These are phyloP conservation scores for Beauveria pseudobassiana DNA, from an alignment of 2,329 filamentous ascomycete genomes.

Conservation along the genomic window DNA sequence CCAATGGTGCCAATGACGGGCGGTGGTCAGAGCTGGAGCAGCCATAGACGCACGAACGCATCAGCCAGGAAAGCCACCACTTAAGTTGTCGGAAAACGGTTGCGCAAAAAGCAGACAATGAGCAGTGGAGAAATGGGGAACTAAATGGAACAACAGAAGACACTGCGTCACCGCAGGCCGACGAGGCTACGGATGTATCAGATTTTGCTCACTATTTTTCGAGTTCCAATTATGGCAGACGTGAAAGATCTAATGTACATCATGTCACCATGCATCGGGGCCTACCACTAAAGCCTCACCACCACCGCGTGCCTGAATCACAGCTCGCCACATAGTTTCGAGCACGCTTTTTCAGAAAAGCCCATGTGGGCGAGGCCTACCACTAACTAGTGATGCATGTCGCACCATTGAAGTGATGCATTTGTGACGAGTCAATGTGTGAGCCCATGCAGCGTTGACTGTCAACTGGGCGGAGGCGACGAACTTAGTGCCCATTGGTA, in stretches of 20 bases:
- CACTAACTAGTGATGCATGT: neutral
- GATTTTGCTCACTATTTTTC: too few relatives aligned
- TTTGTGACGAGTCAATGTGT: neutral
- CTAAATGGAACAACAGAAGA: too few relatives aligned
- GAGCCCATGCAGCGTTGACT: neutral
- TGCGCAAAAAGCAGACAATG: too few relatives aligned
- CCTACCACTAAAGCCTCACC: neutral
- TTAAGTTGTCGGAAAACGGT: too few relatives aligned
- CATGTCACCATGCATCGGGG: neutral
- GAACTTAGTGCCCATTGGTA: neutral
- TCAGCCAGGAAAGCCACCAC: too few relatives aligned
- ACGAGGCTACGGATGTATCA: too few relatives aligned
- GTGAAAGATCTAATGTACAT: neutral
- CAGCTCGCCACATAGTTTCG: neutral
- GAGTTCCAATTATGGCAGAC: too few relatives aligned
- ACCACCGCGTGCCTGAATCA: neutral
- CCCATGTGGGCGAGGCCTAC: neutral
- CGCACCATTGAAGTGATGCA: neutral
- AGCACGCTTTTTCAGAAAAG: neutral
- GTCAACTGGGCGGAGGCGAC: neutral
- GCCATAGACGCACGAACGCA: too few relatives aligned
- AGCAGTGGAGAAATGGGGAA: too few relatives aligned
- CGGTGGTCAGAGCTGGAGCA: too few relatives aligned
- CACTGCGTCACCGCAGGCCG: too few relatives aligned
- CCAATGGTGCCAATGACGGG: too few relatives aligned